These are phyloP conservation scores for Cyclanthera cordifolia DNA, from an alignment of 306 rosid genomes.

Conservation along the genomic window DNA sequence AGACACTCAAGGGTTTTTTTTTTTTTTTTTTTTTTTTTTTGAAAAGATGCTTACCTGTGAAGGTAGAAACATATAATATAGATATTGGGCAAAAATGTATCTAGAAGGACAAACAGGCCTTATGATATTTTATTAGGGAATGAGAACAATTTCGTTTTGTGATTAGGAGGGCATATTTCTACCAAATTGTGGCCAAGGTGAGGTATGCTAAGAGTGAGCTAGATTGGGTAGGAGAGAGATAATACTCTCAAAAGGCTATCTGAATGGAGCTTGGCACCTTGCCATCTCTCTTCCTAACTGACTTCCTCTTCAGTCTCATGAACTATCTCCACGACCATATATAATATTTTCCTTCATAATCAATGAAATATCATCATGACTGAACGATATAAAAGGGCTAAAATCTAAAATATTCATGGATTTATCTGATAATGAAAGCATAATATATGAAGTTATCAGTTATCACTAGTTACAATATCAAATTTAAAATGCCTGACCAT, in stretches of 20 bases:
- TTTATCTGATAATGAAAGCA: no score
- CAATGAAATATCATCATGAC: no score
- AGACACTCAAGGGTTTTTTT: no score
- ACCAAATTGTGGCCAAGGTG: not conserved
- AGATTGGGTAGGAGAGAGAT: not conserved
- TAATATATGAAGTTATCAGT: no score
- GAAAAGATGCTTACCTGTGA: no score
- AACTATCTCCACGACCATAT: not conserved
- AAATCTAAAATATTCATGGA: no score
- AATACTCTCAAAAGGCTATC: not conserved
- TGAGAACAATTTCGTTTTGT: not conserved
- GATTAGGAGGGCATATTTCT: not conserved
- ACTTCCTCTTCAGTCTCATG: not conserved
- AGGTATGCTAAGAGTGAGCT: not conserved
- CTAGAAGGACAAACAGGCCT: not conserved
- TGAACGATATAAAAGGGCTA: no score
- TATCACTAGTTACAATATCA: no score
- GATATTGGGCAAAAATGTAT: not conserved
- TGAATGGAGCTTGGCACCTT: not conserved
- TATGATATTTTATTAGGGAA: not conserved
- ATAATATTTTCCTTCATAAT: not conserved
- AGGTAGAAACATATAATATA: no score
- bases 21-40: no score
- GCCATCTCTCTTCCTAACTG: not conserved
- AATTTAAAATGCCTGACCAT: not conserved